Conservation (phyloP, 2,329 filamentous ascomycete species). For the Cryphonectria parasitica region DNA sequence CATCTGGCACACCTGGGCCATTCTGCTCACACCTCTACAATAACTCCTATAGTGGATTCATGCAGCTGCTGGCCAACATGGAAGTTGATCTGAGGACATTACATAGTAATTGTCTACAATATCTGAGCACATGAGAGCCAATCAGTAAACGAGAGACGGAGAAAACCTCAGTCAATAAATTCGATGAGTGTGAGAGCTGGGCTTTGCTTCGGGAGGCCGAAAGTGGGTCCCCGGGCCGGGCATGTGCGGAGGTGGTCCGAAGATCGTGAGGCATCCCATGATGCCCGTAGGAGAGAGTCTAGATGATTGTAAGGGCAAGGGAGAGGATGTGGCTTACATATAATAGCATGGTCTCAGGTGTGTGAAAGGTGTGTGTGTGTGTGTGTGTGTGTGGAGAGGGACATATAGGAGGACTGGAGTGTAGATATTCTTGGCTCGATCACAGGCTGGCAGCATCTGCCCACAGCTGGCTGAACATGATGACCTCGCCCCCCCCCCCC, state of each 20-base stretch:
- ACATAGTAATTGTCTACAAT: too few species aligned
- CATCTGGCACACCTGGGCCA: too few species aligned
- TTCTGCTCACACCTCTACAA: too few species aligned
- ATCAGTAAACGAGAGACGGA: background rate
- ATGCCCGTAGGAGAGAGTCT: background rate
- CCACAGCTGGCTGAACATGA: background rate
- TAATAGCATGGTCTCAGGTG: background rate
- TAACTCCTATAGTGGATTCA: background rate
- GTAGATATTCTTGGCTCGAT: background rate
- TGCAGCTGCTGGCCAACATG: background rate
- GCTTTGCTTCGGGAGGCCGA: background rate
- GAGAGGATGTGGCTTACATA: background rate
- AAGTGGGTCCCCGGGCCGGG: background rate
- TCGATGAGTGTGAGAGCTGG: background rate
- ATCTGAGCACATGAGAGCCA: background rate
- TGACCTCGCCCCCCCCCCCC: too few species aligned
- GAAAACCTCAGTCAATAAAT: background rate
- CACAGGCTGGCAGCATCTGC: background rate
- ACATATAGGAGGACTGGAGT: background rate
- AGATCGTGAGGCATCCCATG: background rate
- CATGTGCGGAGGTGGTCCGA: background rate
- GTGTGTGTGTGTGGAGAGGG: background rate
- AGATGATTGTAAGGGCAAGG: background rate
- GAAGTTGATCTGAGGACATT: background rate
- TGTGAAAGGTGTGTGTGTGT: too few species aligned